These are phyloP conservation scores for Eutypa lata DNA, from an alignment of 2,329 filamentous ascomycete species.

Conservation along the genomic window DNA sequence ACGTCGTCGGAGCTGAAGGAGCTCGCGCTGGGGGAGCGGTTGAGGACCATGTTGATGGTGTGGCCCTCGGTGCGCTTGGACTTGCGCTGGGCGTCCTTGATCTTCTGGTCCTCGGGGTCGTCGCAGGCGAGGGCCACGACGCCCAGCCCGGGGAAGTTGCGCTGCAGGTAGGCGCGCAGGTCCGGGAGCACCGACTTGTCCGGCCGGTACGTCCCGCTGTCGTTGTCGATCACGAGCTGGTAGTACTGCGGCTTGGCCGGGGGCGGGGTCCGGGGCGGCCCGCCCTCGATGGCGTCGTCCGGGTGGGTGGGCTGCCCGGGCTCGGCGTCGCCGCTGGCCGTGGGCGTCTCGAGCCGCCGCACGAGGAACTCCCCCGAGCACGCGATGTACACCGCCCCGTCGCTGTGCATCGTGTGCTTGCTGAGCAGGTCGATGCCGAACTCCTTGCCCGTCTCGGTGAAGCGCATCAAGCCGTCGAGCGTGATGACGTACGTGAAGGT, in stretches of 20 bases:
- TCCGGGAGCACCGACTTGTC: constrained; percentile 72
- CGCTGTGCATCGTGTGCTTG: constrained; percentile 96
- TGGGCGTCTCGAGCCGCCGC: constrained; percentile 57
- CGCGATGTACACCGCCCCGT: constrained; percentile 87
- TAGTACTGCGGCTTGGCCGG: constrained; percentile 58
- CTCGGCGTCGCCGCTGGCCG: constrained; percentile 39
- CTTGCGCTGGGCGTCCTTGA: constrained; percentile 75
- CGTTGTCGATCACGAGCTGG: constrained; percentile 91
- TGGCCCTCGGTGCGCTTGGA: constrained; percentile 65
- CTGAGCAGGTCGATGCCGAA: constrained; percentile 90
- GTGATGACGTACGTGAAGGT: constrained; percentile 92
- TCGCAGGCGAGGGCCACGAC: constrained; percentile 76
- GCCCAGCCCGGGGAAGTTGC: constrained; percentile 74
- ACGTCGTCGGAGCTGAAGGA: constrained; percentile 52
- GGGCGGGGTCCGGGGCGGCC: constrained; percentile 40
- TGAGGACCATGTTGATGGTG: constrained; percentile 53
- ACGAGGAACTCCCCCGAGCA: constrained; percentile 94
- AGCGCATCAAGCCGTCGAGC: constrained; percentile 80
- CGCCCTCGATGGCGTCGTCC: constrained; percentile 39
- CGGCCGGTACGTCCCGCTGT: constrained; percentile 88
- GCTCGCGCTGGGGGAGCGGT: constrained; percentile 47
- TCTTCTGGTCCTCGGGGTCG: constrained; percentile 65
- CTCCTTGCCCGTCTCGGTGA: constrained; percentile 93
- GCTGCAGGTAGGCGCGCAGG: constrained; percentile 66
- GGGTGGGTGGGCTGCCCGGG: constrained; percentile 51